phyloP scores from a whole-genome alignment of 768 basidiomycete species.

The Roridomyces roridus region DNA sequence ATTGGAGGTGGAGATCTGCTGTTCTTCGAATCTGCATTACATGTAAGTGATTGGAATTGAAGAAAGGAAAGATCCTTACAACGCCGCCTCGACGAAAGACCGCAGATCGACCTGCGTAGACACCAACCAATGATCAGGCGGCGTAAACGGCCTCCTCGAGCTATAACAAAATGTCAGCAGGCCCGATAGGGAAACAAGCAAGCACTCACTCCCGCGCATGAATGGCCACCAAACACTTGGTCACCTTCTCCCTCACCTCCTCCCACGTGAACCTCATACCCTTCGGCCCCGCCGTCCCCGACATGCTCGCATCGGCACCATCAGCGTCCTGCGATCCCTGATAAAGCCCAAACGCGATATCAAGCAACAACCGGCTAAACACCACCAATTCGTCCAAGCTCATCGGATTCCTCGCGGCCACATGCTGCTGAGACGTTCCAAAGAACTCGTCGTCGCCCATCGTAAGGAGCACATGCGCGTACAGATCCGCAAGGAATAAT shows the following conservation, averaged over 20 bases:
- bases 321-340: constrained; percentile 49
- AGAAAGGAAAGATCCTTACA: constrained; percentile 51
- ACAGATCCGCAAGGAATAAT: constrained; percentile 80
- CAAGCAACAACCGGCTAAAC: constrained; percentile 80
- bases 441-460: constrained; percentile 99
- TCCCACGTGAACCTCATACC: constrained; percentile 64
- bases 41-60: background rate
- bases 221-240: constrained; percentile 78
- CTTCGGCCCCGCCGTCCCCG: constrained; percentile 35
- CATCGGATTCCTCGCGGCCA: constrained; percentile 71
- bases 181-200: background rate
- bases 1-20: constrained; percentile 44
- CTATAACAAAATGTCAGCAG: constrained; percentile 45
- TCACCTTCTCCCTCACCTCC: constrained; percentile 75
- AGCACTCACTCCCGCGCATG: constrained; percentile 85
- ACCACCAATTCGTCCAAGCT: constrained; percentile 79
- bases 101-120: constrained; percentile 51
- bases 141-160: constrained; percentile 84
- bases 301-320: constrained; percentile 29
- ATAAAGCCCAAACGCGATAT: constrained; percentile 80
- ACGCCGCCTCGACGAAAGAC: constrained; percentile 85
- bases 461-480: constrained; percentile 83
- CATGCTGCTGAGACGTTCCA: constrained; percentile 39
- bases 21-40: constrained; percentile 69
- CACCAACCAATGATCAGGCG: constrained; percentile 85